A percentile compares a stretch with the other conserved stretches of the same genome.
phyloP scores from a whole-genome alignment of 345 rosid genomes.

The Ricinus communis region DNA sequence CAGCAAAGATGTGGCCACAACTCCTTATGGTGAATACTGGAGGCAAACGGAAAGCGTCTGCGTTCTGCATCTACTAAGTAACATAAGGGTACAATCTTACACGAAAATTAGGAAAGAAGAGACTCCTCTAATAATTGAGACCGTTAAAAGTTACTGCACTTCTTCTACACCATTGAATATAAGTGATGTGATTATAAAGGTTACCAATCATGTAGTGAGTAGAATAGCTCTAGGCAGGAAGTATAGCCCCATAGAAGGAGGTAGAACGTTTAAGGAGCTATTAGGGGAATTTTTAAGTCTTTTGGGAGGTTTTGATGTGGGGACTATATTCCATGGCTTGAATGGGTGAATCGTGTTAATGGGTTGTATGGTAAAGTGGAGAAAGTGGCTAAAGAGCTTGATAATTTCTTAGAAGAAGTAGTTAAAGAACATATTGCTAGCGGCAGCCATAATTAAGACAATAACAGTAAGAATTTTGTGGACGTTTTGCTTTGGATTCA shows the following conservation, averaged over 20 bases:
- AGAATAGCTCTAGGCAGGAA: conserved; percentile 52
- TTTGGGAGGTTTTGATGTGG: conserved; percentile 43
- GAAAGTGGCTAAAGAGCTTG: conserved; percentile 24
- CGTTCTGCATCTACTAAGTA: conserved; percentile 48
- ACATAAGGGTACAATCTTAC: conserved; percentile 46
- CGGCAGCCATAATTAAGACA: neutral
- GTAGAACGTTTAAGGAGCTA: conserved; percentile 29
- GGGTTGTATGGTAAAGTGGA: conserved; percentile 25
- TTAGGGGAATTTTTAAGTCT: conserved; percentile 26
- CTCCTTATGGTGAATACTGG: conserved; percentile 74
- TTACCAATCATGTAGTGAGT: conserved; percentile 42
- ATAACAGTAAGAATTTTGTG: conserved; percentile 22
- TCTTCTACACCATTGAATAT: conserved; percentile 32
- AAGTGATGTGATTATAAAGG: conserved; percentile 26
- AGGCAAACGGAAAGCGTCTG: conserved; percentile 54
- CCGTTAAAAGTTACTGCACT: conserved; percentile 24
- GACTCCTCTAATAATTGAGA: conserved; percentile 25
- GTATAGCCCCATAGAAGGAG: conserved; percentile 33
- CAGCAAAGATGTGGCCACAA: conserved; percentile 33
- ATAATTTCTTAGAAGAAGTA: conserved; percentile 23
- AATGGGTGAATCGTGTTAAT: conserved; percentile 39
- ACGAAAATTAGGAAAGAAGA: conserved; percentile 47
- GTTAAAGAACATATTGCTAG: conserved; percentile 14
- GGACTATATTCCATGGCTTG: conserved; percentile 53
- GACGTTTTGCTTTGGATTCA: conserved; percentile 31